Percentiles rank a stretch among this genome's conserved stretches.
Evolutionary conservation across 140 eudicot genomes (phyloP).

Genomic region (Stevia rebaudiana): DNA sequence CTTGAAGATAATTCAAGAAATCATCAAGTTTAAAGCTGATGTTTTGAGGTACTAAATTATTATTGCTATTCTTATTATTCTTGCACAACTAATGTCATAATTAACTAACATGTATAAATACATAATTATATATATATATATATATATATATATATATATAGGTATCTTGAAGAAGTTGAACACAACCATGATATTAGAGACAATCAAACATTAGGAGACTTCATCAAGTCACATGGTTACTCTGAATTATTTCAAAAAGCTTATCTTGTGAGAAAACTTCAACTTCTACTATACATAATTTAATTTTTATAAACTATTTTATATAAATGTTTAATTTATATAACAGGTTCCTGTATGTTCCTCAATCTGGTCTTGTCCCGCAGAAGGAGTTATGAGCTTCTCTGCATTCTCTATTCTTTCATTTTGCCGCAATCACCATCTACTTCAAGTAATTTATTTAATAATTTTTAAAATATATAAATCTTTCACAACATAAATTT

Average conservation of each 20-base stretch:
- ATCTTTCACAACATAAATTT: not conserved
- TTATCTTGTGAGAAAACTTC: constrained; percentile 54
- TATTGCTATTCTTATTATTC: not conserved
- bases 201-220: constrained; percentile 74
- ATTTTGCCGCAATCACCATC: constrained; percentile 87
- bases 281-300: too few species aligned
- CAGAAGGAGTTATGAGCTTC: constrained; percentile 77
- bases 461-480: not conserved
- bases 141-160: constrained; percentile 1
- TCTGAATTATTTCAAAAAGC: constrained; percentile 87
- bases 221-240: constrained; percentile 69
- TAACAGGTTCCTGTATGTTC: constrained; percentile 78
- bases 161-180: constrained; percentile 85
- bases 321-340: not conserved
- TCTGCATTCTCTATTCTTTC: constrained; percentile 82
- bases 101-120: not conserved
- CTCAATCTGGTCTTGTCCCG: constrained; percentile 92
- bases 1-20: constrained; percentile 81
- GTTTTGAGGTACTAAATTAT: constrained; percentile 41
- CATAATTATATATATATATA: constrained; percentile 40
- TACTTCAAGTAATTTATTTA: constrained; percentile 58
- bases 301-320: not conserved
- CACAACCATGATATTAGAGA: constrained; percentile 68
- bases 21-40: constrained; percentile 67
- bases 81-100: not conserved